A percentile compares a stretch with the other conserved stretches of the same genome.
These are phyloP conservation scores for Komagataella populi DNA, from an alignment of 805 yeast species.

Conservation along the genomic window DNA sequence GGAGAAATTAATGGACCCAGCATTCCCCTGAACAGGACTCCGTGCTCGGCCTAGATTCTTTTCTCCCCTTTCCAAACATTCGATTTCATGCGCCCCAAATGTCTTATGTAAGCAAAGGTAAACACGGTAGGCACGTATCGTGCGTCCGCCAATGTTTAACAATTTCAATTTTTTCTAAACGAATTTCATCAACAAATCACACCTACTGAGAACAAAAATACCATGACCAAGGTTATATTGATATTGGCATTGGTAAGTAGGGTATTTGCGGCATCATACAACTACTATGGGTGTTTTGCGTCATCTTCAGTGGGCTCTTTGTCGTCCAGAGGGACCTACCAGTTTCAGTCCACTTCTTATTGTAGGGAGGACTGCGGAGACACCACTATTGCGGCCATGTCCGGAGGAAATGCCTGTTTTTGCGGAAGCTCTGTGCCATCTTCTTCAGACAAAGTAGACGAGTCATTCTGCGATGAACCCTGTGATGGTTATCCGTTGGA, in stretches of 20 bases:
- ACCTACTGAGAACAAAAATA: neutral
- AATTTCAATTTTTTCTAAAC: neutral
- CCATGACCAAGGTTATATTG: neutral
- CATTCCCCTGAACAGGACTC: neutral
- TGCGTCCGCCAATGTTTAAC: neutral
- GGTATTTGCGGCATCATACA: conserved; percentile 1
- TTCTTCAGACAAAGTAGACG: conserved; percentile 11
- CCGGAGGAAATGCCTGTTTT: conserved; percentile 43
- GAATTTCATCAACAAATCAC: neutral
- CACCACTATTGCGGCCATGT: conserved; percentile 33
- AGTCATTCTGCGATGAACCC: conserved; percentile 23
- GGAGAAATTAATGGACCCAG: neutral
- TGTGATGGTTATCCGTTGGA: conserved; percentile 55
- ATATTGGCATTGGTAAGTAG: neutral
- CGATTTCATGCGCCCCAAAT: neutral
- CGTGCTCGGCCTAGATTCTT: neutral
- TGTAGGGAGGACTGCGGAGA: conserved; percentile 41
- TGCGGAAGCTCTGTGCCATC: conserved; percentile 41
- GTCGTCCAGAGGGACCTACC: conserved; percentile 28
- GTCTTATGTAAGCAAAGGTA: neutral
- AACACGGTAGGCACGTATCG: neutral
- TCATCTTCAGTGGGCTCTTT: conserved; percentile 17
- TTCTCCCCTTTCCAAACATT: neutral
- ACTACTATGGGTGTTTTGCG: conserved; percentile 15
- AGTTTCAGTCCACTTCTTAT: conserved; percentile 47